Percentiles rank a stretch among this genome's conserved stretches.
Evolutionary conservation across 2,329 filamentous ascomycete species (phyloP).

Genomic region (Dactylellina leptospora): DNA sequence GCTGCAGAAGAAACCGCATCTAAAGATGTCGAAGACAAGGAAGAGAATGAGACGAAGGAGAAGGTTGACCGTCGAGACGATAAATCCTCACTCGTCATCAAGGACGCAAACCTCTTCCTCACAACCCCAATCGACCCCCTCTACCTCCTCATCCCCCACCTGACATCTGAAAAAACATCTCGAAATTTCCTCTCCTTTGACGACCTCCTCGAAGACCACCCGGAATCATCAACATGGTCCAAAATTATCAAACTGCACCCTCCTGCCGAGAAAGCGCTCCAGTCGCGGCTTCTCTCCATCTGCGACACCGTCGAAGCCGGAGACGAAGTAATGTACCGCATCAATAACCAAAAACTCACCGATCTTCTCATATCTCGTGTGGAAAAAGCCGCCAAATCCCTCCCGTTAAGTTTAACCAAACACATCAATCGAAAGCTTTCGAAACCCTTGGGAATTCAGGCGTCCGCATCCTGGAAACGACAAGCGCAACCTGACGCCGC

Average conservation of each 20-base stretch:
- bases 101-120: constrained; percentile 77
- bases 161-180: constrained; percentile 64
- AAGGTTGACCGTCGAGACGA: constrained; percentile 58
- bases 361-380: constrained; percentile 50
- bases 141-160: constrained; percentile 80
- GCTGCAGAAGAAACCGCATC: not conserved
- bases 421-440: constrained; percentile 46
- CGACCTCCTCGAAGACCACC: constrained; percentile 64
- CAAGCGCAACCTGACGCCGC: constrained; percentile 2
- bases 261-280: constrained; percentile 64
- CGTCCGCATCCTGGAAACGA: constrained; percentile 24
- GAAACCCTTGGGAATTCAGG: constrained; percentile 56
- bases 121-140: constrained; percentile 85
- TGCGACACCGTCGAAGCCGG: constrained; percentile 86
- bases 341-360: constrained; percentile 77
- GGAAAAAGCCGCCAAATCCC: constrained; percentile 34
- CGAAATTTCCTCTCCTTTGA: constrained; percentile 63
- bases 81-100: constrained; percentile 65
- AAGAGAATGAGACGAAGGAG: constrained; percentile 42
- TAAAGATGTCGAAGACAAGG: constrained; percentile 53
- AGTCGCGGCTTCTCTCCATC: constrained; percentile 72
- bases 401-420: constrained; percentile 27
- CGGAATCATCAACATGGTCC: constrained; percentile 61
- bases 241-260: constrained; percentile 61
- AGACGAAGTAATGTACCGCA: constrained; percentile 83